Evolutionary conservation across 768 basidiomycete genomes (phyloP).

Genomic region (Termitomyces sp.): DNA sequence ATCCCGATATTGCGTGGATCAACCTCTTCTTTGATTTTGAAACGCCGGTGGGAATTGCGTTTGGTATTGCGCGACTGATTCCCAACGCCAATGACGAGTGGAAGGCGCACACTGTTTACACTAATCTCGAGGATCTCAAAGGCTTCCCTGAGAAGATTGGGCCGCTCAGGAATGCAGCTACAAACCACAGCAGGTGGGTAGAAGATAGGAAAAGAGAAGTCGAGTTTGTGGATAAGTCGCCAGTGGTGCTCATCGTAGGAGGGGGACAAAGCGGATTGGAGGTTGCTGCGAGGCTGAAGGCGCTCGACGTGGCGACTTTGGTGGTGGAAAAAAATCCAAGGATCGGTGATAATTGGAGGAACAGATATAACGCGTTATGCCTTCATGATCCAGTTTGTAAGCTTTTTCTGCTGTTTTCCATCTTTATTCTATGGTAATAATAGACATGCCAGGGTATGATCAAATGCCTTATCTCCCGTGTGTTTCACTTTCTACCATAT

Average conservation of each 20-base stretch:
- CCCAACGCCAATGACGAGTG: constrained; percentile 41
- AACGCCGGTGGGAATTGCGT: constrained; percentile 43
- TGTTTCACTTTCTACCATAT: constrained; percentile 16
- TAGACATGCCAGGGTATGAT: constrained; percentile 38
- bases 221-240: constrained; percentile 38
- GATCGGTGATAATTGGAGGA: constrained; percentile 65
- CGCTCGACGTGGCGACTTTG: constrained; percentile 42
- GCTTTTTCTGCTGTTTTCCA: constrained; percentile 20
- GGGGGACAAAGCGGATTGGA: constrained; percentile 68
- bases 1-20: constrained; percentile 55
- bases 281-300: constrained; percentile 56
- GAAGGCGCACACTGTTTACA: constrained; percentile 60
- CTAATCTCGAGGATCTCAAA: constrained; percentile 54
- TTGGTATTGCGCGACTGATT: constrained; percentile 53
- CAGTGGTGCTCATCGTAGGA: constrained; percentile 54
- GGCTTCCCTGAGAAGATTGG: constrained; percentile 49
- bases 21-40: constrained; percentile 55
- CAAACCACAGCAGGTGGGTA: constrained; percentile 56
- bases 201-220: constrained; percentile 35
- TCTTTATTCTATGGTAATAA: constrained; percentile 8
- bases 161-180: constrained; percentile 33
- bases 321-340: constrained; percentile 59
- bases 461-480: constrained; percentile 62
- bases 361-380: constrained; percentile 62
- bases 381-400: constrained; percentile 67